These are phyloP conservation scores for Ceratocystis huliohia DNA, from an alignment of 2,329 filamentous ascomycete genomes.

Conservation along the genomic window DNA sequence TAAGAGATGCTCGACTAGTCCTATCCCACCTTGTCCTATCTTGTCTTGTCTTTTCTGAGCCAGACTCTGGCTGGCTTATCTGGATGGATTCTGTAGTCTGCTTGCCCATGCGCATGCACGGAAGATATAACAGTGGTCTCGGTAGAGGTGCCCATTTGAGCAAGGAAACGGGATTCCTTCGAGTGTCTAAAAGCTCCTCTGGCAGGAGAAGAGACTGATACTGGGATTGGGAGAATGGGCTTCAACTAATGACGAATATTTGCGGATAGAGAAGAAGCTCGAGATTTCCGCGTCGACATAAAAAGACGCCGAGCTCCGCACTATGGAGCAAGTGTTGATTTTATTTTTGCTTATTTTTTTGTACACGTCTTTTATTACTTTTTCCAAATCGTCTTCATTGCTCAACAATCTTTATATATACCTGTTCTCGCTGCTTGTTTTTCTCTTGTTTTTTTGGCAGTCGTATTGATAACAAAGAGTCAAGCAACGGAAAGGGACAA, in stretches of 20 bases:
- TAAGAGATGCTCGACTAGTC: not conserved
- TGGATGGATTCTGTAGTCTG: not conserved
- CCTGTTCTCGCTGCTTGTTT: too few species aligned
- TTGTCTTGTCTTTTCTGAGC: not conserved
- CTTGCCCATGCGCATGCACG: not conserved
- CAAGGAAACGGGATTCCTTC: slow-evolving; percentile 6
- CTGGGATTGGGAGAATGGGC: not conserved
- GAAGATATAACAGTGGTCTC: not conserved
- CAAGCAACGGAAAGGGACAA: too few species aligned
- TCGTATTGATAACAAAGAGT: too few species aligned
- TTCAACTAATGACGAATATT: too few species aligned
- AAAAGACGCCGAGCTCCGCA: too few species aligned
- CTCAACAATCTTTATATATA: too few species aligned
- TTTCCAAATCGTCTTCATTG: too few species aligned
- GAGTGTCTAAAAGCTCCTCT: not conserved
- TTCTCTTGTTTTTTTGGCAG: too few species aligned
- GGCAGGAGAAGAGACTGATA: not conserved
- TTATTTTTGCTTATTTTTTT: not conserved
- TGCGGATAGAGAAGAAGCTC: too few species aligned
- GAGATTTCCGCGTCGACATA: too few species aligned
- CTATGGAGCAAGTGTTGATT: too few species aligned
- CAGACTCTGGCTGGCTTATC: not conserved
- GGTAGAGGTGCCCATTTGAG: slow-evolving; percentile 2
- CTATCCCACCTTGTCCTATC: not conserved
- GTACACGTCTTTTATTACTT: not conserved